Percentiles rank a stretch among this genome's conserved stretches.
Evolutionary conservation across 2,329 filamentous ascomycete species (phyloP).

Genomic region (Talaromyces sp.): DNA sequence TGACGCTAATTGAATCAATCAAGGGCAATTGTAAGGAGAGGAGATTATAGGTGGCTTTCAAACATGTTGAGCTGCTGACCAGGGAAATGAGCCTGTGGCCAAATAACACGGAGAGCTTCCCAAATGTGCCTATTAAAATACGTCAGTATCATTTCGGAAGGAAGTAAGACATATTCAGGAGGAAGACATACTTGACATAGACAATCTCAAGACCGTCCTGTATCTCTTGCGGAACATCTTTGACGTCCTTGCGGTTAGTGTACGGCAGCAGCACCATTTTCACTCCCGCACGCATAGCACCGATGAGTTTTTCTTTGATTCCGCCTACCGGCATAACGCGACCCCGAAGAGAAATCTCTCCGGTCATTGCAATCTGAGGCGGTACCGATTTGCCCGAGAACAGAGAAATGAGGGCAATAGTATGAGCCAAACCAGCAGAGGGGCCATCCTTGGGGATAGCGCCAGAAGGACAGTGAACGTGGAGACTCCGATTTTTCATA

Average conservation of each 20-base stretch:
- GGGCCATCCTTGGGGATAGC: slow-evolving; percentile 92
- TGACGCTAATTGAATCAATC: slow-evolving; percentile 8
- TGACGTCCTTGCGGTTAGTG: slow-evolving; percentile 86
- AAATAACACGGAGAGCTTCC: slow-evolving; percentile 86
- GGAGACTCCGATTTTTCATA: slow-evolving; percentile 90
- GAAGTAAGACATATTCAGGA: neutral
- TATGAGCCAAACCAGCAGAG: slow-evolving; percentile 84
- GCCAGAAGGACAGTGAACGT: slow-evolving; percentile 92
- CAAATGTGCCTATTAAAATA: slow-evolving; percentile 69
- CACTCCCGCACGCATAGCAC: slow-evolving; percentile 85
- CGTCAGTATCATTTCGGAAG: slow-evolving; percentile 24
- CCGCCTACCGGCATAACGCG: slow-evolving; percentile 91
- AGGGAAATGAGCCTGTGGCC: slow-evolving; percentile 86
- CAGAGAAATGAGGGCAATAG: slow-evolving; percentile 84
- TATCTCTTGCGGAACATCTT: slow-evolving; percentile 87
- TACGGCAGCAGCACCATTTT: slow-evolving; percentile 87
- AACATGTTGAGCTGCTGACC: slow-evolving; percentile 66
- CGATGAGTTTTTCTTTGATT: slow-evolving; percentile 98
- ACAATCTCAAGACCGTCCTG: slow-evolving; percentile 81
- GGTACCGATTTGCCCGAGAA: slow-evolving; percentile 84
- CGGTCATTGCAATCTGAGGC: slow-evolving; percentile 92
- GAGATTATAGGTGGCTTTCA: slow-evolving; percentile 69
- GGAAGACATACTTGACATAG: slow-evolving; percentile 68
- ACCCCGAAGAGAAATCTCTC: slow-evolving; percentile 73
- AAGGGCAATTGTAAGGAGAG: neutral